Percentiles rank a stretch among this genome's conserved stretches.
These are phyloP conservation scores for Boletus subcaerulescens DNA, from an alignment of 768 basidiomycete genomes.

Conservation along the genomic window DNA sequence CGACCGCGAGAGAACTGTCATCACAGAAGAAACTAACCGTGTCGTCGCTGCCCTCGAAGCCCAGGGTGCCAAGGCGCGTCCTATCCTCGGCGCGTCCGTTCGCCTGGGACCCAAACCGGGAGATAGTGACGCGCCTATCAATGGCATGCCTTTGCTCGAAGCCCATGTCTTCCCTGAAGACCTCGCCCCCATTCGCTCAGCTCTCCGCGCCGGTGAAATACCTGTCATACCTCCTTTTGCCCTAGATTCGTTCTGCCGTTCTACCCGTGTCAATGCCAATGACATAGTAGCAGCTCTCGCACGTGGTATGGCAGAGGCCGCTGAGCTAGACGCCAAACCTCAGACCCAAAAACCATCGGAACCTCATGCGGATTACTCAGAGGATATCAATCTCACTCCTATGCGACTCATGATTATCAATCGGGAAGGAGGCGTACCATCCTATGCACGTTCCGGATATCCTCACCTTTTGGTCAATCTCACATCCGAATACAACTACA, in stretches of 20 bases:
- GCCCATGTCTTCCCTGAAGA: constrained; percentile 80
- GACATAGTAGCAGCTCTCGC: constrained; percentile 86
- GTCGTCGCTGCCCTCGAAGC: constrained; percentile 78
- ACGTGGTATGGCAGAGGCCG: constrained; percentile 71
- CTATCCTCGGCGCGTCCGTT: constrained; percentile 83
- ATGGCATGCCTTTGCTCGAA: constrained; percentile 52
- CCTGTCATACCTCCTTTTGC: constrained; percentile 94
- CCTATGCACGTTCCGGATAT: constrained; percentile 90
- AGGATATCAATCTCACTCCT: constrained; percentile 82
- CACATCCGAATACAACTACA: constrained; percentile 79
- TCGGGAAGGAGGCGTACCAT: constrained; percentile 93
- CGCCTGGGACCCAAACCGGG: constrained; percentile 75
- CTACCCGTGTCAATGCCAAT: constrained; percentile 81
- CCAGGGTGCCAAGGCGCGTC: constrained; percentile 84
- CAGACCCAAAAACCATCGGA: constrained; percentile 27
- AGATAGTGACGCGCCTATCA: constrained; percentile 29
- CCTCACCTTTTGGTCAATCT: constrained; percentile 97
- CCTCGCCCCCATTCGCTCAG: constrained; percentile 80
- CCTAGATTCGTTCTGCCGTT: constrained; percentile 85
- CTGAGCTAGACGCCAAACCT: constrained; percentile 45
- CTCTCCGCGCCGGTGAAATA: constrained; percentile 91
- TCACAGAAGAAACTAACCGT: constrained; percentile 82
- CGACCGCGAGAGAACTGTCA: constrained; percentile 60
- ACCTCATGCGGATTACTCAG: constrained; percentile 39
- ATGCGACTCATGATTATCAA: constrained; percentile 97